Percentiles rank a stretch among this genome's conserved stretches.
phyloP scores from a whole-genome alignment of 306 rosid species.

The Alnus rubra region DNA sequence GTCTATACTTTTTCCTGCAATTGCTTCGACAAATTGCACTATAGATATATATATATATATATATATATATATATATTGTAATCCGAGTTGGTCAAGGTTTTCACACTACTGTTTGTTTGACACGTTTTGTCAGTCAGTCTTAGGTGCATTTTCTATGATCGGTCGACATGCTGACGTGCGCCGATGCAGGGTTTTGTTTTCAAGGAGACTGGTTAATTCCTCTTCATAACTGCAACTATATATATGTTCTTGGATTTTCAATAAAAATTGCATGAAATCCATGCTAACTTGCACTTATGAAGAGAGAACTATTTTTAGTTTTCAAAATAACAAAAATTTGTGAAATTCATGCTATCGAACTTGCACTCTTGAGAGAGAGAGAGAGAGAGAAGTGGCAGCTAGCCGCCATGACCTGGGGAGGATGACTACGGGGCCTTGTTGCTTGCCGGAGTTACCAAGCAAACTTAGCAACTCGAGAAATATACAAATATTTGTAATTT shows the following conservation, averaged over 20 bases:
- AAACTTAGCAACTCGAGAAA: constrained; percentile 56
- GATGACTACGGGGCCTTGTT: constrained; percentile 50
- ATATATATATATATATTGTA: not conserved
- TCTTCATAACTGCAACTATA: no score
- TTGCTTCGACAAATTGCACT: constrained; percentile 28
- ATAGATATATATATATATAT: not conserved
- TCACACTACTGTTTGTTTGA: constrained; percentile 35
- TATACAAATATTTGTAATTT: constrained; percentile 41
- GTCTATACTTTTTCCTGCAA: not conserved
- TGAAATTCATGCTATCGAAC: constrained; percentile 32
- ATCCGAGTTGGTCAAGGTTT: constrained; percentile 45
- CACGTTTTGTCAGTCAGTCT: constrained; percentile 30
- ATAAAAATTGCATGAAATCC: constrained; percentile 32
- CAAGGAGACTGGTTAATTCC: no score
- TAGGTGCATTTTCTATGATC: constrained; percentile 23
- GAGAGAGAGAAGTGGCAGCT: constrained; percentile 31
- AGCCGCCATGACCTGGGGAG: constrained; percentile 44
- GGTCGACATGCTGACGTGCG: constrained; percentile 15
- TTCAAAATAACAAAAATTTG: constrained; percentile 21
- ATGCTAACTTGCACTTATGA: constrained; percentile 30
- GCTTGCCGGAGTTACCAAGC: constrained; percentile 74
- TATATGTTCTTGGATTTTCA: not conserved
- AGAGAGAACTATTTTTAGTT: not conserved
- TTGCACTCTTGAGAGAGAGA: constrained; percentile 14
- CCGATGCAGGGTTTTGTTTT: constrained; percentile 17